Percentiles rank a stretch among this genome's conserved stretches.
These are phyloP conservation scores for Cicer bijugum DNA, from an alignment of 306 rosid species.

Conservation along the genomic window DNA sequence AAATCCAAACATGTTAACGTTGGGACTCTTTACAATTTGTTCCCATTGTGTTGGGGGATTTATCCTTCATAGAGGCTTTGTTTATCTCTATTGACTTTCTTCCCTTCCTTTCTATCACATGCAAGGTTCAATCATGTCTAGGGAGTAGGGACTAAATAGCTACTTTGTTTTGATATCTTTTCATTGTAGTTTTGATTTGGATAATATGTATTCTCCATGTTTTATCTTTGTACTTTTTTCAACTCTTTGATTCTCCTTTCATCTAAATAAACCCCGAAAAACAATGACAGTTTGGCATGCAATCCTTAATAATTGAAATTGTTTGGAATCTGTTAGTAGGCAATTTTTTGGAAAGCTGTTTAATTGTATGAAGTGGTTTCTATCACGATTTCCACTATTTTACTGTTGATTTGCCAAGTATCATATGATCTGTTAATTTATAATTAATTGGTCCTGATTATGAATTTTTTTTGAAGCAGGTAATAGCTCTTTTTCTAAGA, in stretches of 20 bases:
- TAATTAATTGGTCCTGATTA: slow-evolving; percentile 39
- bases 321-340: slow-evolving; percentile 31
- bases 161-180: background rate
- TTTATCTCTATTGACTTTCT: background rate
- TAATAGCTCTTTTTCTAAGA: slow-evolving; percentile 79
- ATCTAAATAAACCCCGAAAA: slow-evolving; percentile 5
- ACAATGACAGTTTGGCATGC: background rate
- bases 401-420: slow-evolving; percentile 32
- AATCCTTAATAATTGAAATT: slow-evolving; percentile 11
- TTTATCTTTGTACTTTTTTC: slow-evolving; percentile 18
- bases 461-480: slow-evolving; percentile 58
- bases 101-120: background rate
- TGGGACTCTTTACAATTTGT: background rate
- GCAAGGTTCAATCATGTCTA: background rate
- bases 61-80: background rate
- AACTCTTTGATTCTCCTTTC: slow-evolving; percentile 6
- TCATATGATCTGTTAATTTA: slow-evolving; percentile 23
- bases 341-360: background rate
- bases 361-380: slow-evolving; percentile 31
- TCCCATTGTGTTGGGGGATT: background rate
- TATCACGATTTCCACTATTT: slow-evolving; percentile 4
- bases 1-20: background rate
- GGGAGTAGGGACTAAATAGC: background rate
- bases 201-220: too few relatives aligned
- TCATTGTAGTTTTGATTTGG: background rate